phyloP scores from a whole-genome alignment of 257 asterid genomes.

The Solanum piurae region DNA sequence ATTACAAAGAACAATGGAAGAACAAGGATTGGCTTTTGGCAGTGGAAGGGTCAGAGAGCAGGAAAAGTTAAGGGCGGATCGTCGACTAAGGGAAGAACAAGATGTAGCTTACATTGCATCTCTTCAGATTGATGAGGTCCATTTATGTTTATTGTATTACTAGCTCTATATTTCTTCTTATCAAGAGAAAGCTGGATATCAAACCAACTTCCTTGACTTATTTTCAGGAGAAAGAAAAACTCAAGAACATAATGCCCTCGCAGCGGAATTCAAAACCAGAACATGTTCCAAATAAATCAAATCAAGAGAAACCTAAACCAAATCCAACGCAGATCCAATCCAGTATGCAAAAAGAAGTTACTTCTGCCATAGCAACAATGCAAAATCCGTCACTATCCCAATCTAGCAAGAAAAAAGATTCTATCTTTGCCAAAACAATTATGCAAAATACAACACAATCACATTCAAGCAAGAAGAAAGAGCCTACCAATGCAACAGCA shows the following conservation, averaged over 20 bases:
- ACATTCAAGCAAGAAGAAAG: not conserved
- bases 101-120: conserved; percentile 72
- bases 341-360: conserved; percentile 8
- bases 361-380: conserved; percentile 2
- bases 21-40: conserved; percentile 68
- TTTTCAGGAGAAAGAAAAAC: conserved; percentile 45
- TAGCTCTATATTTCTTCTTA: not conserved
- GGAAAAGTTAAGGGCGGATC: conserved; percentile 32
- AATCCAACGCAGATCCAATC: conserved; percentile 12
- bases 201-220: not conserved
- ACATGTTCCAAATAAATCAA: conserved; percentile 3
- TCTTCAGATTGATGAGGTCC: conserved; percentile 64
- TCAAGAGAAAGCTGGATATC: not conserved
- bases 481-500: conserved; percentile 1
- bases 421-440: conserved; percentile 10
- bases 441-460: conserved; percentile 2
- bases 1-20: conserved; percentile 65
- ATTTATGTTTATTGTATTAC: not conserved
- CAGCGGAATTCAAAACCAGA: conserved; percentile 9
- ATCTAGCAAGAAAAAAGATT: conserved; percentile 9
- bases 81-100: conserved; percentile 65
- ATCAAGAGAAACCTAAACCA: conserved; percentile 10
- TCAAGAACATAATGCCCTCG: conserved; percentile 17
- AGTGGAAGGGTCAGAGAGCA: conserved; percentile 33
- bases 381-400: conserved; percentile 15